Percentiles rank a stretch among this genome's conserved stretches.
Conservation (phyloP, 2,329 filamentous ascomycete species). For the Nemania serpens region DNA sequence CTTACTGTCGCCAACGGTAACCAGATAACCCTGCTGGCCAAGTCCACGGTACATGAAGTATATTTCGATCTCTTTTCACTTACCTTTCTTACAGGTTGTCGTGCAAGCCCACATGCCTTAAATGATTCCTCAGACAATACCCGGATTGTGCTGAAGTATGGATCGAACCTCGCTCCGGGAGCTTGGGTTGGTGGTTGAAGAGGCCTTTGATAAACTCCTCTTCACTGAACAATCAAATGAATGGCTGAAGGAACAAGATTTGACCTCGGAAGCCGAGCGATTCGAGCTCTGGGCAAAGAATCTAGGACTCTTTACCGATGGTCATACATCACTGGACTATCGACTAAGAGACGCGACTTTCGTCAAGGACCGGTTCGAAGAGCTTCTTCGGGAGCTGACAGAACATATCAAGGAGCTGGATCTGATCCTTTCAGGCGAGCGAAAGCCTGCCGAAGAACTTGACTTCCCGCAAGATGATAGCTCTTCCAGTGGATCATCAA, state of each 20-base stretch:
- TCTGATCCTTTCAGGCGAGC: conserved; percentile 5
- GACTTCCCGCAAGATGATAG: background rate
- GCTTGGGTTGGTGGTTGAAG: background rate
- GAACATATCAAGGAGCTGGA: conserved; percentile 15
- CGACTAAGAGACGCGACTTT: conserved; percentile 25
- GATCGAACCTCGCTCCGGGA: background rate
- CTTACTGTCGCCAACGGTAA: too few species aligned
- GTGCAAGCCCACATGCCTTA: too few species aligned
- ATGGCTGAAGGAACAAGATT: background rate
- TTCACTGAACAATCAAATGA: background rate
- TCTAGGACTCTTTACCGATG: conserved; percentile 22
- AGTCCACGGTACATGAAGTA: too few species aligned
- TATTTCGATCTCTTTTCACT: too few species aligned
- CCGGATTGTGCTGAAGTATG: background rate
- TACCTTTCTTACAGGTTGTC: too few species aligned
- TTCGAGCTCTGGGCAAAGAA: conserved; percentile 27
- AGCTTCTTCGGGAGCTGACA: conserved; percentile 14
- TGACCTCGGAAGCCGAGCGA: background rate
- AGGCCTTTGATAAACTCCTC: background rate
- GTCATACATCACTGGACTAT: conserved; percentile 31
- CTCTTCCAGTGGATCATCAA: background rate
- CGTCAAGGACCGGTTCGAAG: conserved; percentile 16
- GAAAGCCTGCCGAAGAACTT: conserved; percentile 6
- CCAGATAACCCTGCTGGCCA: too few species aligned
- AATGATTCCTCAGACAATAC: too few species aligned